These are phyloP conservation scores for Leishmania gerbilli DNA, from an alignment of 208 protist genomes.

Conservation along the genomic window DNA sequence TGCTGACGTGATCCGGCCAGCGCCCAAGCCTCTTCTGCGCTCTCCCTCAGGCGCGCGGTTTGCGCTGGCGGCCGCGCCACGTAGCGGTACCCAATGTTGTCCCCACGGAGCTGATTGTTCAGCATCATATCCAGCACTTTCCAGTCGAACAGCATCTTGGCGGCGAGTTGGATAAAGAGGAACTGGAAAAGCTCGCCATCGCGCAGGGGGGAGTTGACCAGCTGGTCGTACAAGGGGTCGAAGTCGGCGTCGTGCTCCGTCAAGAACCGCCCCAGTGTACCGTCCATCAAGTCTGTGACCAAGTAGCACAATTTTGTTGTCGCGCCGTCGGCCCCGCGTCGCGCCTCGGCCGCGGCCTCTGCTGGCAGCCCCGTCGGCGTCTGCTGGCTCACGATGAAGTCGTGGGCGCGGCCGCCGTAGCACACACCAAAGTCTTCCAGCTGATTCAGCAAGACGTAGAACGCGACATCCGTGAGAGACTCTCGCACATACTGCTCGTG, in stretches of 20 bases:
- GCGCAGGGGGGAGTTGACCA: constrained; percentile 71
- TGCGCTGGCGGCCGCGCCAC: constrained; percentile 21
- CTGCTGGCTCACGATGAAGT: constrained; percentile 74
- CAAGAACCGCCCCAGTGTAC: constrained; percentile 83
- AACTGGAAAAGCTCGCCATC: constrained; percentile 86
- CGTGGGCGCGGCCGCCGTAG: constrained; percentile 53
- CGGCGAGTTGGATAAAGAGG: constrained; percentile 73
- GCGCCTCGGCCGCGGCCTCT: constrained; percentile 47
- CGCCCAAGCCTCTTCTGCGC: constrained; percentile 18
- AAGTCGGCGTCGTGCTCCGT: constrained; percentile 73
- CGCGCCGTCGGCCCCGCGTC: constrained; percentile 24
- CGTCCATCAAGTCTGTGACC: constrained; percentile 84
- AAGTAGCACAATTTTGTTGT: constrained; percentile 77
- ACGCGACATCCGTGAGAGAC: constrained; percentile 83
- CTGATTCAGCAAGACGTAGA: constrained; percentile 82
- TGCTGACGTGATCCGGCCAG: constrained; percentile 17
- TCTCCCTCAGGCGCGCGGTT: constrained; percentile 7
- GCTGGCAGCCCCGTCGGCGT: constrained; percentile 53
- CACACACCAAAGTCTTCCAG: constrained; percentile 66
- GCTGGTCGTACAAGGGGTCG: constrained; percentile 81
- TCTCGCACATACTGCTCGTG: constrained; percentile 77
- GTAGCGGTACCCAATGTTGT: constrained; percentile 81
- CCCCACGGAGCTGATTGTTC: constrained; percentile 81
- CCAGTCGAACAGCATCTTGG: constrained; percentile 78
- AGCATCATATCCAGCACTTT: constrained; percentile 86